Evolutionary conservation across 2,329 filamentous ascomycete species (phyloP).

Genomic region (Graphium sp.): DNA sequence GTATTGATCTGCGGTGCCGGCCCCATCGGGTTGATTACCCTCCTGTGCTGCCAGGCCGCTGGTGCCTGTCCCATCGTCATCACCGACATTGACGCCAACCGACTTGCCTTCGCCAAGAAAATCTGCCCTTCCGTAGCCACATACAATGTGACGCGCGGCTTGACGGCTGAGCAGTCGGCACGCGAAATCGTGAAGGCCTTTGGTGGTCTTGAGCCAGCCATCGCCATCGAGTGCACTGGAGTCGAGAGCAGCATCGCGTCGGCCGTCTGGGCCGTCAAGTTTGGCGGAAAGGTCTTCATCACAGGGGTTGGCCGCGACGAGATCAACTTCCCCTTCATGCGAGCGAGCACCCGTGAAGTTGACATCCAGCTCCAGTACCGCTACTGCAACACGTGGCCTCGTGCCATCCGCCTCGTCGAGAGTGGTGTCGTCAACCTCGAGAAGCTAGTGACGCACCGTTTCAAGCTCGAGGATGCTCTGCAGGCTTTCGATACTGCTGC

Average conservation of each 20-base stretch:
- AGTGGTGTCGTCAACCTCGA: conserved; percentile 69
- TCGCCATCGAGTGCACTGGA: conserved; percentile 86
- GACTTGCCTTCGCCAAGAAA: conserved; percentile 70
- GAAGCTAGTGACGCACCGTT: conserved; percentile 78
- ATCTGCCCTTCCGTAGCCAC: conserved; percentile 67
- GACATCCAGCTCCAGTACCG: conserved; percentile 95
- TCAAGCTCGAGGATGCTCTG: conserved; percentile 67
- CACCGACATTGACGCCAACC: conserved; percentile 82
- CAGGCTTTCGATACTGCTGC: conserved; percentile 82
- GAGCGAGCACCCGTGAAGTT: conserved; percentile 76
- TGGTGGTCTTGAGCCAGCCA: conserved; percentile 62
- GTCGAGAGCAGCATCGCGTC: conserved; percentile 77
- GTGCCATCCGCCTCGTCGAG: conserved; percentile 75
- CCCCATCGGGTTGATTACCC: conserved; percentile 79
- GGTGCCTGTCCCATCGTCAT: conserved; percentile 85
- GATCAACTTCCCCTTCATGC: conserved; percentile 92
- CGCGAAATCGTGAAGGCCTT: conserved; percentile 50
- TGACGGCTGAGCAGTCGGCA: conserved; percentile 54
- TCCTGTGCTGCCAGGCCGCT: conserved; percentile 70
- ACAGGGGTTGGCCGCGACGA: conserved; percentile 92
- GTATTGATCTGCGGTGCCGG: conserved; percentile 85
- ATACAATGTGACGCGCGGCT: conserved; percentile 52
- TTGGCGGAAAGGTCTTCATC: conserved; percentile 93
- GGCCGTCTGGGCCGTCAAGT: conserved; percentile 81
- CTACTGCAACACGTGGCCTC: conserved; percentile 91